Percentiles rank a stretch among this genome's conserved stretches.
These are phyloP conservation scores for Peronosclerospora sorghi DNA, from an alignment of 352 stramenopile species.

Conservation along the genomic window DNA sequence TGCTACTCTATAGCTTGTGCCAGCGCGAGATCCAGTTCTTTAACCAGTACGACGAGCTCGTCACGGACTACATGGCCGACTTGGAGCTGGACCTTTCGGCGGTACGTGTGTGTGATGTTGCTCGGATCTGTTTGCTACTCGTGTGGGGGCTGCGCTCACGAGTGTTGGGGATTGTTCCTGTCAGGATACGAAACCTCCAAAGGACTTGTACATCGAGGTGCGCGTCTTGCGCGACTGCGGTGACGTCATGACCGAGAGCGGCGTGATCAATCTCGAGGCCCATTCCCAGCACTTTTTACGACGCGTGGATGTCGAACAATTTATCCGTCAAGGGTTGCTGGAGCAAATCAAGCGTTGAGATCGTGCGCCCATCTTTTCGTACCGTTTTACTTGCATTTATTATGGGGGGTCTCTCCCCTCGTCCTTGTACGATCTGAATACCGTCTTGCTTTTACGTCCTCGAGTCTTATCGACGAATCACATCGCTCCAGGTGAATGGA, in stretches of 20 bases:
- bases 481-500: no score
- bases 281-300: slow-evolving; percentile 86
- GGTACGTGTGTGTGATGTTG: slow-evolving; percentile 18
- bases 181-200: slow-evolving; percentile 80
- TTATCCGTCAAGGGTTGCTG: slow-evolving; percentile 75
- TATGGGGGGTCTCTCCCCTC: no score
- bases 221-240: slow-evolving; percentile 81
- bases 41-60: slow-evolving; percentile 84
- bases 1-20: slow-evolving; percentile 42
- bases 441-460: no score
- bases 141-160: neutral
- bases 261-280: slow-evolving; percentile 71
- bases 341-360: slow-evolving; percentile 66
- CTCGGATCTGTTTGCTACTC: no score
- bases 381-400: no score
- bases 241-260: slow-evolving; percentile 88
- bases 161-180: slow-evolving; percentile 6
- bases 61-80: slow-evolving; percentile 85
- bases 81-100: slow-evolving; percentile 82
- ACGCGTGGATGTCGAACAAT: slow-evolving; percentile 74
- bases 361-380: neutral
- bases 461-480: no score
- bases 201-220: slow-evolving; percentile 87
- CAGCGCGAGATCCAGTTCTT: slow-evolving; percentile 84
- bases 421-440: no score